Evolutionary conservation across 2,329 filamentous ascomycete genomes (phyloP), one percentile per base, ranked within the genome.

Genomic region (Aspergillus nomiae): DNA sequence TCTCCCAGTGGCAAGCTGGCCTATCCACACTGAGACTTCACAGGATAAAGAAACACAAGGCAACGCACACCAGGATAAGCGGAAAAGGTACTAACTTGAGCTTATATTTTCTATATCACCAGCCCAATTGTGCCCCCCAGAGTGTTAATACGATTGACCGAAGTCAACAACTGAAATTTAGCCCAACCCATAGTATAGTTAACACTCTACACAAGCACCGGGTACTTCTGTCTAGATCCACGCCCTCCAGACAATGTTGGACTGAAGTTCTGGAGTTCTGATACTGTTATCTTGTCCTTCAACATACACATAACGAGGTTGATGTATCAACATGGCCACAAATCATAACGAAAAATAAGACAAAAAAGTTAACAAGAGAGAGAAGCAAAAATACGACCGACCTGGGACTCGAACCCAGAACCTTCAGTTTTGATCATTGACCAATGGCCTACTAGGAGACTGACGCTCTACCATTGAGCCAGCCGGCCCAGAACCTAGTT

Each of bases 321-420:
- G 34, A 36, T 16, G 14, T 7, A 16, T 1, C 38, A 9, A 41
- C n/a, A n/a, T 5, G 32, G 32, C n/a, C 34, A 16, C 34, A 14
- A 38, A 16, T 14, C 34, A 34, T 9, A 2, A 34, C 8, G 9
- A 34, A 11, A 34, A 34, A 34, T 9, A 34, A 34, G 10, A 9
- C 32, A 36, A 12, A 36, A 14, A 36, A 11, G 4, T 36, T 3
- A 16, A 36, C 16, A 3, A 16, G 14, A 36, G 12, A 36, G 34
- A 36, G 34, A 41, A 19, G 19, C 3, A 41, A 55, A 58, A 50
- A 32, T 32, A 30, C 48, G 48, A 51, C n/a, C 48, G 48, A 51
- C 48, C 48, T 51, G 48, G 48, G 48, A 51, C 48, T 51, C 48
- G 48, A 51, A 51, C 48, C 48, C 48, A 51, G 48, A 51, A 30